Percentiles rank a stretch among this genome's conserved stretches.
Conservation (phyloP, 352 stramenopile genomes). For the Elongisporangium prolatum region DNA sequence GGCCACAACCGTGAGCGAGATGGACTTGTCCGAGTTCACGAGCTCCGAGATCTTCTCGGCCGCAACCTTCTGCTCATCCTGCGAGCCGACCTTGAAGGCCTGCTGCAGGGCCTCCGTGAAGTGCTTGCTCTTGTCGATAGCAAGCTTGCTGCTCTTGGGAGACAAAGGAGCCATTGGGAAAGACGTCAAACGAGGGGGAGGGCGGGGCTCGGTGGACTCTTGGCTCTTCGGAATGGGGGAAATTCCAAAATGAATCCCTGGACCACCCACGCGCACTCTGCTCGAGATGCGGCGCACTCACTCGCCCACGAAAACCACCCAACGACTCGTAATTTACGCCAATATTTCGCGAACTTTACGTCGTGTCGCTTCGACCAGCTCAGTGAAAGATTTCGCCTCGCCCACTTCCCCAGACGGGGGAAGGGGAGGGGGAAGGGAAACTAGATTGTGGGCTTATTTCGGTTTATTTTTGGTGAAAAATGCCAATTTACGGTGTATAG, state of each 20-base stretch:
- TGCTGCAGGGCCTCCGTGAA: conserved; percentile 83
- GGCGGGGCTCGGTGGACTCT: conserved; percentile 9
- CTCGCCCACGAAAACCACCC: not conserved
- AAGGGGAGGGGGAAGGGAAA: not conserved
- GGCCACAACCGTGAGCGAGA: conserved; percentile 70
- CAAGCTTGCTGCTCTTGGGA: conserved; percentile 67
- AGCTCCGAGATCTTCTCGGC: conserved; percentile 85
- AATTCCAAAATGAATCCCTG: conserved; percentile 75
- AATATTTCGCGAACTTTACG: not conserved
- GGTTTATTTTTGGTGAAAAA: not conserved
- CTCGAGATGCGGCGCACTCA: not conserved
- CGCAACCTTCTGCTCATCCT: conserved; percentile 75
- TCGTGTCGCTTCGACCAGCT: not conserved
- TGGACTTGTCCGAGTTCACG: conserved; percentile 58
- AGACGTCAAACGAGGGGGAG: conserved; percentile 7
- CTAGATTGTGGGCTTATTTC: not conserved
- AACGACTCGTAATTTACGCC: not conserved
- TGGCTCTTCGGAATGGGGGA: conserved; percentile 41
- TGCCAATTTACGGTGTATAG: not conserved
- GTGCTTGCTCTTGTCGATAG: conserved; percentile 89
- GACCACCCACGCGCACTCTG: not conserved
- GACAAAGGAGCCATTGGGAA: conserved; percentile 40
- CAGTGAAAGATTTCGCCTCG: not conserved
- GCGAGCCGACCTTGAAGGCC: conserved; percentile 53
- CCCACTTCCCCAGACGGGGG: not conserved